These are phyloP conservation scores for Priceomyces castillae DNA, from an alignment of 805 yeast species.

Conservation along the genomic window DNA sequence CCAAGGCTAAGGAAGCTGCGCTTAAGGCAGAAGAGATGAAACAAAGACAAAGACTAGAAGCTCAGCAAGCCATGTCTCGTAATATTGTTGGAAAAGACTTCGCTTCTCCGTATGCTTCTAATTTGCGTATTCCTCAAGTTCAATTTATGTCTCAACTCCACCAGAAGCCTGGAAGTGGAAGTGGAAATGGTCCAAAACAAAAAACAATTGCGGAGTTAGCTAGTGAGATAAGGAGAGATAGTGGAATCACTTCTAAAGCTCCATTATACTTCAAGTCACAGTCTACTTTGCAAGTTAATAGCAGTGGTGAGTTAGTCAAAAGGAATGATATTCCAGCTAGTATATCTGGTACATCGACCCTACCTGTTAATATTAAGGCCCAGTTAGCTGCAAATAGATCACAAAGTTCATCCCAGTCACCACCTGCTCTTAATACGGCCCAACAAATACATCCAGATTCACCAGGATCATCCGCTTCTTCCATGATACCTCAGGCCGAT, in stretches of 20 bases:
- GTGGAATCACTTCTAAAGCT: constrained; percentile 24
- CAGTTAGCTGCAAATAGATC: constrained; percentile 48
- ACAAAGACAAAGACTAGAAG: constrained; percentile 39
- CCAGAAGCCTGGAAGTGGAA: constrained; percentile 12
- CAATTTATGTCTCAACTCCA: constrained; percentile 21
- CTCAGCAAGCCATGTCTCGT: constrained; percentile 25
- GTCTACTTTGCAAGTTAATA: constrained; percentile 9
- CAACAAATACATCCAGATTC: constrained; percentile 8
- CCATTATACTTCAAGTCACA: constrained; percentile 35
- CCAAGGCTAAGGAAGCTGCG: constrained; percentile 56
- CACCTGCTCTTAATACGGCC: constrained; percentile 8
- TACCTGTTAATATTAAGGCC: constrained; percentile 35
- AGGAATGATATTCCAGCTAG: constrained; percentile 9
- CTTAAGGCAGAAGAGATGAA: constrained; percentile 50
- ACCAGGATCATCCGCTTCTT: constrained; percentile 3
- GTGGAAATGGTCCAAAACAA: constrained; percentile 24
- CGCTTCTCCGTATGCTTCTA: constrained; percentile 24
- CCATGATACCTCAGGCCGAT: background rate
- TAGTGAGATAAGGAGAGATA: constrained; percentile 38
- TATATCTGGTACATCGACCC: constrained; percentile 7
- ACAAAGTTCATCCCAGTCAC: constrained; percentile 17
- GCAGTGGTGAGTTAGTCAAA: constrained; percentile 9
- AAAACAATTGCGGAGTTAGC: constrained; percentile 44
- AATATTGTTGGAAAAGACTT: constrained; percentile 24
- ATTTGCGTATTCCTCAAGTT: constrained; percentile 21